Evolutionary conservation across 208 protist species (phyloP), one percentile per base, ranked within the genome.

Genomic region (Trypanosoma lewisi): DNA sequence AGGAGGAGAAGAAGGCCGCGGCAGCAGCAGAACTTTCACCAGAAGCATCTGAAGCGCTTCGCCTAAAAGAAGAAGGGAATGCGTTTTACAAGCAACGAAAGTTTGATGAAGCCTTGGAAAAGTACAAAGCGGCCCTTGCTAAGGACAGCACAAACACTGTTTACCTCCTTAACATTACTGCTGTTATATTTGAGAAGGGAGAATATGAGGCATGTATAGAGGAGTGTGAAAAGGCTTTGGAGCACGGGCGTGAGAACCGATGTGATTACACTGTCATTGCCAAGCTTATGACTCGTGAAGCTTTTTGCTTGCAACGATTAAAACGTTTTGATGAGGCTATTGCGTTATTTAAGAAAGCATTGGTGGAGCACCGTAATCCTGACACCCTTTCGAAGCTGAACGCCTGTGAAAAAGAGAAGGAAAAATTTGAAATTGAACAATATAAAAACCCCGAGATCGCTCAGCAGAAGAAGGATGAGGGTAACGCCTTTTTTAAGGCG

Each of bases 401-500:
- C 44, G 79, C 81, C 51, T 97, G 87, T 73, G 87, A 98, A 60
- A 97, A 97, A 67, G 77, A 91, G 54, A 83, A 94, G 51, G 66
- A 92, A 57, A 86, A 96, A 67, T 75, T 80, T n/a, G 69, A 90
- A n/a, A 82, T 78, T 23, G 83, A 95, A 28, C 91, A 91, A 6
- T 99, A 99, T 79, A 80, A 98, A 19, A 78, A 96, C 50, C 89
- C 86, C 5, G 96, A 88, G 52, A 89, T 95, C 33, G 81, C 90
- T 3, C 75, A 83, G 44, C 72, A 96, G 77, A 97, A 88, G 72
- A 96, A 97, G 66, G 88, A 96, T 21, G 81, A 94, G 64, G 98
- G 98, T 54, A 99, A 99, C 78, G 82, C 83, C 17, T 78, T 96
- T 36, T 99, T 99, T 80, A 98, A 98, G 84, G 70, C 83, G 34